Evolutionary conservation across 257 asterid species (phyloP), one percentile per base, ranked within the genome.

Genomic region (Solanum etuberosum): DNA sequence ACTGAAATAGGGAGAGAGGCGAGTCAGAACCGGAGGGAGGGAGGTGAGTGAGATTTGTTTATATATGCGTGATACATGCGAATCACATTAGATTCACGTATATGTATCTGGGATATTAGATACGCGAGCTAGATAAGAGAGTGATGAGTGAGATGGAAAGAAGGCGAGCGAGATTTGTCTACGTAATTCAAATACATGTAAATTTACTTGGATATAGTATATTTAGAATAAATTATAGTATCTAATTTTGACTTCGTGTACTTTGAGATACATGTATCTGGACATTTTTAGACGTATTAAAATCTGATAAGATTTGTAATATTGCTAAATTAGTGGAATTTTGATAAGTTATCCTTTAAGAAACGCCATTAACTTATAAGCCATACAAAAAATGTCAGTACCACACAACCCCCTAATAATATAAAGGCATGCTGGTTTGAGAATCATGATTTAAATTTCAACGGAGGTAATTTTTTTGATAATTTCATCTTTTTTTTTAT

Each of bases 121-220:
- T 3, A 57, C 1, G 0, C 0, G 11, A 48, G 59, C 8, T 1
- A 48, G 59, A 2, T 5, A 46, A 46, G 6, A 46, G 54, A 46
- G 57, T 46, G 57, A 0, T 3, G 3, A 54, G 63, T 1, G 12
- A 57, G 12, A 57, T 57, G 25, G 4, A 20, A 54, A 20, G n/a
- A 0, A 57, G 4, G 12, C 3, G 1, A 7, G 5, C 4, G 1
- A 54, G n/a, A 54, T 54, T 54, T 57, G 65, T 57, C 2, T 57
- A 57, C 20, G 25, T 3, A 7, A 7, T 20, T 20, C 1, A 20
- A 3, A 57, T 1, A 20, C 1, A 20, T 20, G 65, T 0, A 0
- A 3, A 54, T 54, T 20, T 11, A 54, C 3, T 54, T 54, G 1
- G 5, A 54, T 18, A 54, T 54, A 18, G 0, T 20, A 18, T 54